Evolutionary conservation across 352 stramenopile genomes (phyloP).

Genomic region (Phytophthora fragariaefolia): DNA sequence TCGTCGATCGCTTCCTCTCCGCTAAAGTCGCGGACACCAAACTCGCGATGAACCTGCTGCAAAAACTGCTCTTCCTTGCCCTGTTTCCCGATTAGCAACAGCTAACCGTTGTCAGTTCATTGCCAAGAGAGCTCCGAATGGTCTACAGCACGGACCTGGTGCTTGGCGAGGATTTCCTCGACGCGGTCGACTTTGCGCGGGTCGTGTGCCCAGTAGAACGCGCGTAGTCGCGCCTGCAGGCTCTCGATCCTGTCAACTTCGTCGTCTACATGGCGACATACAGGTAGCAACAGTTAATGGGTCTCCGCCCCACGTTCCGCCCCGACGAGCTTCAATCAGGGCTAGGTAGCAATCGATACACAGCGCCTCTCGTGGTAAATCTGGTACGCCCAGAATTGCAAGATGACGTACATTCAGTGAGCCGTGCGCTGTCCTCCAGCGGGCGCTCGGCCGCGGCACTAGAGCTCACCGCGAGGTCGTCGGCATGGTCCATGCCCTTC

Average conservation of each 20-base stretch:
- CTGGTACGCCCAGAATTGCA: background rate
- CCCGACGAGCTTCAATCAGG: slow-evolving; percentile 2
- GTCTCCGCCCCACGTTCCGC: background rate
- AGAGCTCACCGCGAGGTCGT: background rate
- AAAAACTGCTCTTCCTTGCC: slow-evolving; percentile 66
- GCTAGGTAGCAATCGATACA: slow-evolving; percentile 4
- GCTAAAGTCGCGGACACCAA: slow-evolving; percentile 74
- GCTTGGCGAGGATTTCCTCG: slow-evolving; percentile 55
- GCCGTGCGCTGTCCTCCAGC: background rate
- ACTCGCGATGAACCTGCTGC: slow-evolving; percentile 65
- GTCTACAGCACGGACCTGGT: slow-evolving; percentile 36
- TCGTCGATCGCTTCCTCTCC: slow-evolving; percentile 74
- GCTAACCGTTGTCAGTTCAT: background rate
- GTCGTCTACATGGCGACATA: slow-evolving; percentile 4
- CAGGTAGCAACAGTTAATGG: background rate
- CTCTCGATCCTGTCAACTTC: slow-evolving; percentile 27
- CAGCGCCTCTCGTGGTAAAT: slow-evolving; percentile 6
- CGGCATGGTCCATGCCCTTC: no score
- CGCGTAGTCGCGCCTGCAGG: slow-evolving; percentile 50
- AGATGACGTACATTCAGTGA: slow-evolving; percentile 25
- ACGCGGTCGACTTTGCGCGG: slow-evolving; percentile 71
- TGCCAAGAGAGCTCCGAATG: background rate
- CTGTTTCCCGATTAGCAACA: slow-evolving; percentile 20
- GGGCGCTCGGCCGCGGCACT: background rate
- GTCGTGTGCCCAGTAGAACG: slow-evolving; percentile 80